These are phyloP conservation scores for Xylaria intraflava DNA, from an alignment of 495 filamentous ascomycete species.

Conservation along the genomic window DNA sequence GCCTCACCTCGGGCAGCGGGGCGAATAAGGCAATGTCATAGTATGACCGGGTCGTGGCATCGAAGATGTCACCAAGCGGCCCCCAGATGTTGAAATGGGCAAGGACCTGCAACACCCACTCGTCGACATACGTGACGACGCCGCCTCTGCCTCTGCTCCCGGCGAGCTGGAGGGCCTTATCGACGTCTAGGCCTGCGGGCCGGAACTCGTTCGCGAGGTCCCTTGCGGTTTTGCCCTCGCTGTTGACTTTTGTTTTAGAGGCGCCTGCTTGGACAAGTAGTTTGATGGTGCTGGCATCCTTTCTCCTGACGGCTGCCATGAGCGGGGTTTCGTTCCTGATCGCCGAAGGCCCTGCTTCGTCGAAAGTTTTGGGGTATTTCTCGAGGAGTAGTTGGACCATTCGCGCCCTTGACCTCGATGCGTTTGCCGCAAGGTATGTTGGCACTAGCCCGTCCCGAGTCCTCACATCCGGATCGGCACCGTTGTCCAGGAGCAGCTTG, in stretches of 20 bases:
- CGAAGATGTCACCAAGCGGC: slow-evolving; percentile 1
- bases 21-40: background rate
- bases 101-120: slow-evolving; percentile 1
- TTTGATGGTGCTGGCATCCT: slow-evolving; percentile 2
- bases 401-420: slow-evolving; percentile 1
- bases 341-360: background rate
- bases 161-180: background rate
- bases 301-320: slow-evolving; percentile 1
- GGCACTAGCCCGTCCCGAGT: slow-evolving; percentile 5
- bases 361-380: slow-evolving; percentile 2
- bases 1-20: background rate
- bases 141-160: background rate
- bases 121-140: slow-evolving; percentile 2
- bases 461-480: slow-evolving; percentile 8
- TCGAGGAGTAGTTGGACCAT: slow-evolving; percentile 11
- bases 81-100: slow-evolving; percentile 5
- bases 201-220: slow-evolving; percentile 1
- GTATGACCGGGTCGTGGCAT: background rate
- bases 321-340: slow-evolving; percentile 3
- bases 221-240: slow-evolving; percentile 1
- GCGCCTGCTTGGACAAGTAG: slow-evolving; percentile 4
- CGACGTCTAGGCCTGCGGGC: background rate
- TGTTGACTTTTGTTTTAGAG: background rate
- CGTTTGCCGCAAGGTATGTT: slow-evolving; percentile 7
- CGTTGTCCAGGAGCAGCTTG: slow-evolving; percentile 12